Evolutionary conservation across 148 eudicot species (phyloP), one percentile per base, ranked within the genome.

Genomic region (Cornus kousa): DNA sequence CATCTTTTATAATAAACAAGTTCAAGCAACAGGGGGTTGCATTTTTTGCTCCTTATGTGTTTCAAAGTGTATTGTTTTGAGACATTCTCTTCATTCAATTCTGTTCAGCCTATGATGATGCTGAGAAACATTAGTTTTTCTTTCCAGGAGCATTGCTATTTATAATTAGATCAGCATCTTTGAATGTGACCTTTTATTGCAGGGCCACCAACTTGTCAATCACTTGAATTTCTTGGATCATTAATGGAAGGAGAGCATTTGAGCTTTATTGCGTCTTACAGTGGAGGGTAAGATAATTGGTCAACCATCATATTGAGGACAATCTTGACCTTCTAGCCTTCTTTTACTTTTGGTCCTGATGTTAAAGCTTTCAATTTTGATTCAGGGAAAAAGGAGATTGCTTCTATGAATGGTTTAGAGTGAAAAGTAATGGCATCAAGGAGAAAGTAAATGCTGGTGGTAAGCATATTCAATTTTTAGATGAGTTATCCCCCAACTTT

Each of bases 171-270:
- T 67, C 3, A 19, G 17, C 72, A 46, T 40, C 2, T 74, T 48
- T 86, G 74, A 16, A 64, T 77, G 35, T 78, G 55, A 40, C n/a
- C 12, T 74, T 62, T 43, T 68, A 43, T 70, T 84, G 73, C 89
- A 96, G 99, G 99, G 74, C 92, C 82, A 67, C 99, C 99, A 33
- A 89, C 88, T 19, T 94, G 98, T 85, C 88, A 81, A 60, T 87
- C 90, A 46, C 95, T 96, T 79, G 87, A 83, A 76, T 87, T 96
- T 69, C 74, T 74, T 35, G 99, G 98, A 68, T 86, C 90, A 24
- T 80, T 87, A 87, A 83, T 83, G 22, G 98, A 96, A 91, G 99
- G 99, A 40, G 81, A 84, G 65, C 88, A 86, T 11, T 79, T 96
- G 81, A 86, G 91, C 75, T 84, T 93, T 74, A 85, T 55, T 85